Evolutionary conservation across 495 filamentous ascomycete species (phyloP).

Genomic region (Wilcoxina mikolae): DNA sequence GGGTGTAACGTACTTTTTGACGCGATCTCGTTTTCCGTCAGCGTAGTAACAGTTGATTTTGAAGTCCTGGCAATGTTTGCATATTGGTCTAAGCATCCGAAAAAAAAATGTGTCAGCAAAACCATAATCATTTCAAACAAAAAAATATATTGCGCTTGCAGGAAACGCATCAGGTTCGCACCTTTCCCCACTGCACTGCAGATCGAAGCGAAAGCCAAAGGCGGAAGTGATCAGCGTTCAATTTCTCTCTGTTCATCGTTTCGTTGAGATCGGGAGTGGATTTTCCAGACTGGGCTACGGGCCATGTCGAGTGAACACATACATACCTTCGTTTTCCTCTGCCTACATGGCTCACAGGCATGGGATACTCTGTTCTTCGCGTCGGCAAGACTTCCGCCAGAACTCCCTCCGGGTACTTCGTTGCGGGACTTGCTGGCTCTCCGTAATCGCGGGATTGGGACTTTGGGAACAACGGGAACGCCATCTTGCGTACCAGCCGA

Average conservation of each 20-base stretch:
- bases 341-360: constrained; percentile 28
- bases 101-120: constrained; percentile 11
- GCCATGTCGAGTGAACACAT: not conserved
- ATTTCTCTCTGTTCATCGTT: not conserved
- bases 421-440: constrained; percentile 17
- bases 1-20: constrained; percentile 35
- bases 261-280: not conserved
- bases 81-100: constrained; percentile 29
- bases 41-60: constrained; percentile 40
- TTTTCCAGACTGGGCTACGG: not conserved
- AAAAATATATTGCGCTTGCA: not conserved
- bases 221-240: constrained; percentile 2
- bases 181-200: constrained; percentile 40
- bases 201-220: constrained; percentile 9
- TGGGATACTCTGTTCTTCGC: constrained; percentile 26
- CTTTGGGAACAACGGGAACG: too few relatives aligned
- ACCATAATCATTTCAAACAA: not conserved
- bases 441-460: constrained; percentile 21
- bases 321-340: constrained; percentile 39
- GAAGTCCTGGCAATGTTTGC: constrained; percentile 41
- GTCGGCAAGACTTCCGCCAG: constrained; percentile 16
- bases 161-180: constrained; percentile 11
- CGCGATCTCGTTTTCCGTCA: constrained; percentile 44
- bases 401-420: constrained; percentile 14
- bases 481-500: too few relatives aligned